phyloP scores from a whole-genome alignment of 768 basidiomycete genomes.

The Scleroderma citrinum region DNA sequence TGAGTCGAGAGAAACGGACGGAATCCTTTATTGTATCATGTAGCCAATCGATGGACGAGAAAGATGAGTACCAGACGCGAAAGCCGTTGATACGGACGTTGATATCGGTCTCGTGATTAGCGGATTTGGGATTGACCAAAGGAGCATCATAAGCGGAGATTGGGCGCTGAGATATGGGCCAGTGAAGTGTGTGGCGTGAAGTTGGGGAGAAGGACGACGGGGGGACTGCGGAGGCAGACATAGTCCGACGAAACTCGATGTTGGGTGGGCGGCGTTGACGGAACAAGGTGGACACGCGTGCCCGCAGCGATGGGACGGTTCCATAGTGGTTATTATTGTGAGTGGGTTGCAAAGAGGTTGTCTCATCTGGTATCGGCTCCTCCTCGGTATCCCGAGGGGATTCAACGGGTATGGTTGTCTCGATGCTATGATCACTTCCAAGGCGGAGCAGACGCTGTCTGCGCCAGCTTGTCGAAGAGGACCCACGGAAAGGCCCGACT shows the following conservation, averaged over 20 bases:
- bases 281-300: conserved; percentile 16
- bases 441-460: conserved; percentile 56
- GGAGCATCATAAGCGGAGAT: conserved; percentile 69
- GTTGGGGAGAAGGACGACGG: conserved; percentile 28
- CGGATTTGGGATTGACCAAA: conserved; percentile 26
- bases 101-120: conserved; percentile 37
- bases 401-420: neutral
- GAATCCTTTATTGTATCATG: conserved; percentile 96
- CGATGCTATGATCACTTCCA: conserved; percentile 22
- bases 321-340: conserved; percentile 47
- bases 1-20: conserved; percentile 66
- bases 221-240: conserved; percentile 32
- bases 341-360: conserved; percentile 29
- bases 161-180: conserved; percentile 47
- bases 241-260: conserved; percentile 27
- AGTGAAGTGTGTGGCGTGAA: conserved; percentile 30
- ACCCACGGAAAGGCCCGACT: conserved; percentile 37
- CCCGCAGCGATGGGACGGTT: conserved; percentile 36
- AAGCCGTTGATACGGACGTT: conserved; percentile 78
- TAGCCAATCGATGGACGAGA: conserved; percentile 91
- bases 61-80: conserved; percentile 81
- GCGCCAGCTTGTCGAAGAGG: conserved; percentile 55
- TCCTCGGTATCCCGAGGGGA: conserved; percentile 4
- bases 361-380: conserved; percentile 26
- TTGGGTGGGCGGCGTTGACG: conserved; percentile 34